Evolutionary conservation across 345 rosid genomes (phyloP).

Genomic region (Laguncularia racemosa): DNA sequence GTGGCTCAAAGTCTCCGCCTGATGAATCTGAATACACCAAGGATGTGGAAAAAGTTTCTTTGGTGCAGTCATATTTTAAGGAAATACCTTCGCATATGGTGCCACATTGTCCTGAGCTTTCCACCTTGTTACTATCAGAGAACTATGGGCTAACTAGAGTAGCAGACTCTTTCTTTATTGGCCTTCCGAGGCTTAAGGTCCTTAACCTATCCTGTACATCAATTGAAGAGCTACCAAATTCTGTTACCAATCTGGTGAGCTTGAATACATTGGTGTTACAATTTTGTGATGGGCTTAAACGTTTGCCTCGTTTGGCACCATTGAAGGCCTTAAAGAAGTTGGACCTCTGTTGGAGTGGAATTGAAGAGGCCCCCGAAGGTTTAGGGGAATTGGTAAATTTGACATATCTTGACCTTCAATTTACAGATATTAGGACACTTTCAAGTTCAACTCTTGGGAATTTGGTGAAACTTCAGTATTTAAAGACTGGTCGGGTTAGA

Average conservation of each 20-base stretch:
- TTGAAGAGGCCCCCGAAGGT: conserved; percentile 15
- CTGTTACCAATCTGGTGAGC: conserved; percentile 1
- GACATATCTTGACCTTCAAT: conserved; percentile 6
- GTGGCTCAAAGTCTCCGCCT: too few species aligned
- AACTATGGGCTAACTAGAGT: background rate
- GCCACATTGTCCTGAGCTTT: conserved; percentile 3
- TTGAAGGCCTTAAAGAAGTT: conserved; percentile 9
- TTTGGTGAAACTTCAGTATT: background rate
- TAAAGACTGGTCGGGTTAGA: background rate
- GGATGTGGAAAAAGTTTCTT: too few species aligned
- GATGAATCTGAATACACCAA: too few species aligned
- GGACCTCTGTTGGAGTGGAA: background rate
- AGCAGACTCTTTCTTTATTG: conserved; percentile 6
- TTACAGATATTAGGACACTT: background rate
- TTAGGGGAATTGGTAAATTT: conserved; percentile 7
- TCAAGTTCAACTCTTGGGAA: background rate
- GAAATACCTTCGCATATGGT: too few species aligned
- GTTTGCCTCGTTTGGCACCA: conserved; percentile 6
- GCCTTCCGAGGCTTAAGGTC: conserved; percentile 5
- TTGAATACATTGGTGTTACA: conserved; percentile 6
- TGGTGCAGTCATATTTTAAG: too few species aligned
- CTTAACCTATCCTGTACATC: conserved; percentile 11
- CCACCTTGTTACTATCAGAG: conserved; percentile 8
- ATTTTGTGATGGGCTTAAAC: background rate
- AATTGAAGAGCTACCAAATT: conserved; percentile 2